phyloP scores from a whole-genome alignment of 2,329 filamentous ascomycete species.

The Setomelanomma holmii region DNA sequence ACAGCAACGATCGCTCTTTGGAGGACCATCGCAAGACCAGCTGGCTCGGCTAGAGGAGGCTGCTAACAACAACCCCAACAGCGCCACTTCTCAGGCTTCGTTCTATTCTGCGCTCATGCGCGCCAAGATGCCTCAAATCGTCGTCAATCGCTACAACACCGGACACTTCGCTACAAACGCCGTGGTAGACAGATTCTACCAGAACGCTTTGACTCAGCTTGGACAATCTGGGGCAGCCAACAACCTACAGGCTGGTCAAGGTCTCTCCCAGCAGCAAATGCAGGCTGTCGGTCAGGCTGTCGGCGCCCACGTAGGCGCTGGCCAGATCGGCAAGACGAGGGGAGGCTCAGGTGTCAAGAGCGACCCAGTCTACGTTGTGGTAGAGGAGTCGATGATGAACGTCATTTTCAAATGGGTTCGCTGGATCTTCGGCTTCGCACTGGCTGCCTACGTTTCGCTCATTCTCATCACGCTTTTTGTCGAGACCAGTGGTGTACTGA shows the following conservation, averaged over 20 bases:
- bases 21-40: slow-evolving; percentile 61
- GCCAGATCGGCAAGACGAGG: slow-evolving; percentile 65
- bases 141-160: slow-evolving; percentile 88
- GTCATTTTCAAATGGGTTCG: slow-evolving; percentile 90
- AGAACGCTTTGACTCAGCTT: slow-evolving; percentile 73
- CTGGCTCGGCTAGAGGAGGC: slow-evolving; percentile 88
- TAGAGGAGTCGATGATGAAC: slow-evolving; percentile 84
- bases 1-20: slow-evolving; percentile 56
- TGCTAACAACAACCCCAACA: slow-evolving; percentile 90
- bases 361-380: slow-evolving; percentile 91
- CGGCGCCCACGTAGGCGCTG: slow-evolving; percentile 72
- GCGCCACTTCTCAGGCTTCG: slow-evolving; percentile 85
- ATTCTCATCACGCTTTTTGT: slow-evolving; percentile 82
- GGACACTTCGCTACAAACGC: slow-evolving; percentile 83
- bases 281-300: slow-evolving; percentile 84
- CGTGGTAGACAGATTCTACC: slow-evolving; percentile 79
- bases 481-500: slow-evolving; percentile 79
- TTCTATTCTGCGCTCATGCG: slow-evolving; percentile 92
- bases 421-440: slow-evolving; percentile 78
- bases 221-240: slow-evolving; percentile 55
- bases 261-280: slow-evolving; percentile 67
- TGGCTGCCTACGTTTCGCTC: slow-evolving; percentile 80
- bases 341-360: slow-evolving; percentile 75
- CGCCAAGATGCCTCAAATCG: slow-evolving; percentile 91
- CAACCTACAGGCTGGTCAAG: slow-evolving; percentile 20